Evolutionary conservation across 495 filamentous ascomycete genomes (phyloP).

Genomic region (Cercophora sp.): DNA sequence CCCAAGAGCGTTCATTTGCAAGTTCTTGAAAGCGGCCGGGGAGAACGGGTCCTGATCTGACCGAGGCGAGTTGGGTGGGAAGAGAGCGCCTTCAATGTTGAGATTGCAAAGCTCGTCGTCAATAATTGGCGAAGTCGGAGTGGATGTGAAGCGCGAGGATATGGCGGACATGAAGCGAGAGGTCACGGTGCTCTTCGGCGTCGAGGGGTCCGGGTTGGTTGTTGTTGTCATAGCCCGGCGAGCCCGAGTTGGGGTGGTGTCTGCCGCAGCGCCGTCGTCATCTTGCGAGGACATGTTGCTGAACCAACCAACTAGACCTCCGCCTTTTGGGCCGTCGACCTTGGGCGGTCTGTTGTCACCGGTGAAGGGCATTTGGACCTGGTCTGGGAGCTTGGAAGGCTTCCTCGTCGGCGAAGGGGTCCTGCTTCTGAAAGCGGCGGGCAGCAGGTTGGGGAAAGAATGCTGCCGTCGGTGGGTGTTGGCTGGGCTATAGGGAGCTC

Average conservation of each 20-base stretch:
- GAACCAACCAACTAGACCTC: slow-evolving; percentile 34
- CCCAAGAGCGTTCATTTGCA: slow-evolving; percentile 64
- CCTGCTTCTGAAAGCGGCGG: slow-evolving; percentile 27
- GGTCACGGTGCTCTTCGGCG: slow-evolving; percentile 34
- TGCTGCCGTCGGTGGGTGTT: slow-evolving; percentile 39
- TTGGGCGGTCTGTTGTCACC: slow-evolving; percentile 33
- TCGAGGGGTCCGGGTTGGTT: slow-evolving; percentile 17
- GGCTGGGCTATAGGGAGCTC: slow-evolving; percentile 17
- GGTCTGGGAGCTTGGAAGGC: slow-evolving; percentile 16
- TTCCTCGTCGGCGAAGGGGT: slow-evolving; percentile 31
- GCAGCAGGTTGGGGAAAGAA: slow-evolving; percentile 37
- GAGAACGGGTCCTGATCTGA: slow-evolving; percentile 49
- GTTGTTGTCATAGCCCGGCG: slow-evolving; percentile 14
- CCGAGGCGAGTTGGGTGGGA: slow-evolving; percentile 33
- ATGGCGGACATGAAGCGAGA: slow-evolving; percentile 44
- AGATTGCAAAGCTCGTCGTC: slow-evolving; percentile 63
- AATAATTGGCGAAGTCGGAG: slow-evolving; percentile 19
- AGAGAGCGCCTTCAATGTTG: slow-evolving; percentile 61
- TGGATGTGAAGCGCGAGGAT: slow-evolving; percentile 36
- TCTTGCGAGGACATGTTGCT: slow-evolving; percentile 21
- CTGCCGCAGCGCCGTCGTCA: slow-evolving; percentile 13
- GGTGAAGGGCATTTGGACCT: slow-evolving; percentile 41
- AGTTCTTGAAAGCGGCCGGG: slow-evolving; percentile 64
- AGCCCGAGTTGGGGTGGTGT: slow-evolving; percentile 32
- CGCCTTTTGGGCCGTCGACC: slow-evolving; percentile 27